Conservation (phyloP, 2,329 filamentous ascomycete species). For the Ascochyta koolunga region DNA sequence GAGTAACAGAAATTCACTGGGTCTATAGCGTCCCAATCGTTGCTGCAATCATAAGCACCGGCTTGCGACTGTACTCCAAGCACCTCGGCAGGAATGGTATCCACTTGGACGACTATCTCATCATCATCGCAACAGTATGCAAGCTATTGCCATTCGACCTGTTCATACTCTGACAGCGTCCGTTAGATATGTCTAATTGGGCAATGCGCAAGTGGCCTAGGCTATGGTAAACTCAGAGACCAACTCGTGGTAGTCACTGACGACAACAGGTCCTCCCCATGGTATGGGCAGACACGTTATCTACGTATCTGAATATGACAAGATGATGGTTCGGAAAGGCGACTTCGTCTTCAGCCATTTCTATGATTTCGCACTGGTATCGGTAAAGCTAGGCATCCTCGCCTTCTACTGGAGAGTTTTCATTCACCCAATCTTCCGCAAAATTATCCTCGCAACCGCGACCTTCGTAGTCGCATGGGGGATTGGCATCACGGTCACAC, state of each 20-base stretch:
- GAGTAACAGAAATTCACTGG: conserved; percentile 40
- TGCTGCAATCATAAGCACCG: conserved; percentile 32
- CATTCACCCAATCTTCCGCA: conserved; percentile 36
- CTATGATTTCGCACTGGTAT: conserved; percentile 41
- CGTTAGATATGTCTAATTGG: conserved; percentile 38
- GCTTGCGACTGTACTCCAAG: conserved; percentile 39
- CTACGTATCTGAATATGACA: conserved; percentile 31
- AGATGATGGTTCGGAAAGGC: conserved; percentile 42
- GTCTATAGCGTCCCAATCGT: conserved; percentile 41
- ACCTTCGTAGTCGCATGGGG: conserved; percentile 39
- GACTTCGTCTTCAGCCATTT: conserved; percentile 46
- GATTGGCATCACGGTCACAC: conserved; percentile 39
- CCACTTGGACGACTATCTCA: conserved; percentile 42
- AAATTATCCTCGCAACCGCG: conserved; percentile 36
- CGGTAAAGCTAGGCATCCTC: conserved; percentile 42
- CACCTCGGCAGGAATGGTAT: conserved; percentile 39
- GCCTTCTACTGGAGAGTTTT: conserved; percentile 45
- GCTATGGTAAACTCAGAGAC: conserved; percentile 26
- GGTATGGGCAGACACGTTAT: conserved; percentile 44
- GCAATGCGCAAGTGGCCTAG: conserved; percentile 37
- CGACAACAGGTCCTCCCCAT: conserved; percentile 34
- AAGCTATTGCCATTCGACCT: neutral
- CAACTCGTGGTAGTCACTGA: conserved; percentile 13
- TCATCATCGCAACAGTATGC: conserved; percentile 39
- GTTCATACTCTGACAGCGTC: neutral